phyloP scores from a whole-genome alignment of 768 basidiomycete genomes.

The Kwoniella shandongensis region DNA sequence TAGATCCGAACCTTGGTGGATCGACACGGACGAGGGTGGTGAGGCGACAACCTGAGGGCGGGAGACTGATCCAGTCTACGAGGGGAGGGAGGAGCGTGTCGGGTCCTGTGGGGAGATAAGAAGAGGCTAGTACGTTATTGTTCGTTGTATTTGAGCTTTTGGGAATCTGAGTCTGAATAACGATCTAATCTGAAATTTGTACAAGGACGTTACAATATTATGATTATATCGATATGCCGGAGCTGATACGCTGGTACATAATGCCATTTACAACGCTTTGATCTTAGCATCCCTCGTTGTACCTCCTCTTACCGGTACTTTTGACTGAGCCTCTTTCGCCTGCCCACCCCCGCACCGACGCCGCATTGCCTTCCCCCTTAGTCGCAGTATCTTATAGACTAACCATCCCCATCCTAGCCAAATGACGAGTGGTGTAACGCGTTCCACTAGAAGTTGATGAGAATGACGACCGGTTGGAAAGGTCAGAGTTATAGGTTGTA shows the following conservation, averaged over 20 bases:
- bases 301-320: too few relatives aligned
- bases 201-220: too few relatives aligned
- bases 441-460: constrained; percentile 29
- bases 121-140: neutral
- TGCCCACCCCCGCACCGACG: too few relatives aligned
- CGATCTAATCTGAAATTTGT: too few relatives aligned
- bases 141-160: too few relatives aligned
- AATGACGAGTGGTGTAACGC: constrained; percentile 28
- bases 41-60: constrained; percentile 40
- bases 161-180: too few relatives aligned
- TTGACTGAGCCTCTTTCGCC: neutral
- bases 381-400: constrained; percentile 27
- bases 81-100: constrained; percentile 22
- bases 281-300: too few relatives aligned
- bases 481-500: constrained; percentile 11
- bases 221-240: too few relatives aligned
- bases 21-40: constrained; percentile 28
- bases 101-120: constrained; percentile 9
- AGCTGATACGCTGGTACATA: too few relatives aligned
- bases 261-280: too few relatives aligned
- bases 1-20: constrained; percentile 7
- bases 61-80: constrained; percentile 15
- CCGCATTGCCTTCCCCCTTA: constrained; percentile 4
- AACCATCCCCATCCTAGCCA: constrained; percentile 37
- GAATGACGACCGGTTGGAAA: constrained; percentile 32